phyloP scores from a whole-genome alignment of 768 basidiomycete species.

The Ramaria rubella region DNA sequence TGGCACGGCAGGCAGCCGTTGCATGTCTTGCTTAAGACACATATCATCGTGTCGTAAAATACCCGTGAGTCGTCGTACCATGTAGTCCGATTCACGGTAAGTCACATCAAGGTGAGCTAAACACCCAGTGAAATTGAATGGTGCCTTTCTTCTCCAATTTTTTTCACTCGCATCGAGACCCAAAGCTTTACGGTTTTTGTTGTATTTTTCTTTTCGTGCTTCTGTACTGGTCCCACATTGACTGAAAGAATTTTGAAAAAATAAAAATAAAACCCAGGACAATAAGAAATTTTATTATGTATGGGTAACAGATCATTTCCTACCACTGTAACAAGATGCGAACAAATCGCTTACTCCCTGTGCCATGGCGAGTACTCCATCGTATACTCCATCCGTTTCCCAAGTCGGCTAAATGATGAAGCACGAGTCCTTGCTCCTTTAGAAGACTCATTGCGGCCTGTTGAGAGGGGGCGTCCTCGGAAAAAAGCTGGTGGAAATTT shows the following conservation, averaged over 20 bases:
- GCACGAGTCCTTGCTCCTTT: too few relatives aligned
- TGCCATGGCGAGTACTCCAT: too few relatives aligned
- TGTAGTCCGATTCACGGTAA: not conserved
- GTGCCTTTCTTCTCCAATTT: not conserved
- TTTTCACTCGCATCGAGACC: not conserved
- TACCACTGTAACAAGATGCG: not conserved
- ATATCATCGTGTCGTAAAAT: not conserved
- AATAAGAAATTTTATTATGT: too few relatives aligned
- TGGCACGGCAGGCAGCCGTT: conserved; percentile 22
- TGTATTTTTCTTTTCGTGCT: not conserved
- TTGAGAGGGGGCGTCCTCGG: too few relatives aligned
- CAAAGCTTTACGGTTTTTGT: not conserved
- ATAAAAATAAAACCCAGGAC: not conserved
- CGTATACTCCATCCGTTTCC: too few relatives aligned
- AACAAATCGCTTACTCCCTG: too few relatives aligned
- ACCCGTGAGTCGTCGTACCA: not conserved
- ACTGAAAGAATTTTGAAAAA: not conserved
- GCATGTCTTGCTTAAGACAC: conserved; percentile 11
- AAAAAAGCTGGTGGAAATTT: too few relatives aligned
- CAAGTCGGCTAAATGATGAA: too few relatives aligned
- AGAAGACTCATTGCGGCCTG: too few relatives aligned
- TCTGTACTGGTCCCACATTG: not conserved
- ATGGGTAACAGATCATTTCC: too few relatives aligned
- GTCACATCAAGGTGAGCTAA: not conserved
- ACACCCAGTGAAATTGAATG: not conserved